phyloP scores from a whole-genome alignment of 306 rosid species.

The Quercus aquifolioides region DNA sequence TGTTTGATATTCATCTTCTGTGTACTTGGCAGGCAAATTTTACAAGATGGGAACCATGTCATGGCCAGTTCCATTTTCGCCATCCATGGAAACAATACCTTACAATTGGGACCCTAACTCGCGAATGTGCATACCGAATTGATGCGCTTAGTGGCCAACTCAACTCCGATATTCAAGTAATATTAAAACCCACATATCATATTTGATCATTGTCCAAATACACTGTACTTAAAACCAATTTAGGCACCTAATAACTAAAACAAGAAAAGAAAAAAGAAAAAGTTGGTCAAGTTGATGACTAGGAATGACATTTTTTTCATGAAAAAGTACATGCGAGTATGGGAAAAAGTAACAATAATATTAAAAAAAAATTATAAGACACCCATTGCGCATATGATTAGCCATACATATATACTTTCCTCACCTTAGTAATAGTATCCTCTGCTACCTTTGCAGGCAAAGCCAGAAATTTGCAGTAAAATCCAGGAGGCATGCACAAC shows the following conservation, averaged over 20 bases:
- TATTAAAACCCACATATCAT: background rate
- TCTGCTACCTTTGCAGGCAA: constrained; percentile 21
- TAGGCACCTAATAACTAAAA: background rate
- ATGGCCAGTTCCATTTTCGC: constrained; percentile 66
- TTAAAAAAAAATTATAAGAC: too few species aligned
- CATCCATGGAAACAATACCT: constrained; percentile 90
- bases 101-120: constrained; percentile 51
- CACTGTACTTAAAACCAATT: background rate
- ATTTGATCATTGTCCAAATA: background rate
- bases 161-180: constrained; percentile 31
- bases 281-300: background rate
- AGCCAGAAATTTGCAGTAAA: constrained; percentile 28
- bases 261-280: background rate
- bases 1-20: background rate
- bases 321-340: too few species aligned
- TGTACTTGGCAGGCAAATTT: constrained; percentile 53
- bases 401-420: background rate
- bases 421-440: background rate
- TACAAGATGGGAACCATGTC: constrained; percentile 92
- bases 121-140: constrained; percentile 47
- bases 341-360: too few species aligned
- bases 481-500: constrained; percentile 43
- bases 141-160: constrained; percentile 50
- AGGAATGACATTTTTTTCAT: too few species aligned
- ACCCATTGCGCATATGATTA: background rate